A percentile compares a stretch with the other conserved stretches of the same genome.
phyloP scores from a whole-genome alignment of 306 rosid species.

The Mucuna pruriens region DNA sequence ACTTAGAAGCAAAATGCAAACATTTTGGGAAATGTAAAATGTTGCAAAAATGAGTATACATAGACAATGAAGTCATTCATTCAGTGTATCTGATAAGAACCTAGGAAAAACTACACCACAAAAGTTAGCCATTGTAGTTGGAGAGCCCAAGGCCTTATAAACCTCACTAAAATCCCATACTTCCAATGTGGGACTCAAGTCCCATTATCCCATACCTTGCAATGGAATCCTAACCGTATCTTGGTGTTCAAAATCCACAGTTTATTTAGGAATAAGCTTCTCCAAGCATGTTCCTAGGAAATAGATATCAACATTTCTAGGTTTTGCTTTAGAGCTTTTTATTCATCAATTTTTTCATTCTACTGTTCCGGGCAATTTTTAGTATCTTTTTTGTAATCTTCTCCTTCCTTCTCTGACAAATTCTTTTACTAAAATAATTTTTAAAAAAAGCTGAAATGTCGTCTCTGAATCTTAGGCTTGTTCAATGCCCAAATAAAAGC shows the following conservation, averaged over 20 bases:
- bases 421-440: too few relatives aligned
- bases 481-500: not conserved
- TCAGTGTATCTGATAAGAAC: too few relatives aligned
- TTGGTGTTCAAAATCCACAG: not conserved
- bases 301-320: not conserved
- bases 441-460: not conserved
- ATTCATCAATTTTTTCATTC: not conserved
- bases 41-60: constrained; percentile 1
- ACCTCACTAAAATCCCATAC: too few relatives aligned
- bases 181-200: too few relatives aligned
- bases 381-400: not conserved
- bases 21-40: not conserved
- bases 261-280: not conserved
- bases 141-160: too few relatives aligned
- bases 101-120: too few relatives aligned
- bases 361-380: not conserved
- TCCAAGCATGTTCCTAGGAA: not conserved
- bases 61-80: not conserved
- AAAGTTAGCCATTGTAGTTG: too few relatives aligned
- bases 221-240: not conserved
- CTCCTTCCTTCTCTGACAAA: not conserved
- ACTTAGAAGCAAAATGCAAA: not conserved
- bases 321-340: not conserved
- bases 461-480: not conserved
- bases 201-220: too few relatives aligned